Conservation (phyloP, 1,284 basidiomycete species). For the Pyrrhoderma lamaoense region DNA sequence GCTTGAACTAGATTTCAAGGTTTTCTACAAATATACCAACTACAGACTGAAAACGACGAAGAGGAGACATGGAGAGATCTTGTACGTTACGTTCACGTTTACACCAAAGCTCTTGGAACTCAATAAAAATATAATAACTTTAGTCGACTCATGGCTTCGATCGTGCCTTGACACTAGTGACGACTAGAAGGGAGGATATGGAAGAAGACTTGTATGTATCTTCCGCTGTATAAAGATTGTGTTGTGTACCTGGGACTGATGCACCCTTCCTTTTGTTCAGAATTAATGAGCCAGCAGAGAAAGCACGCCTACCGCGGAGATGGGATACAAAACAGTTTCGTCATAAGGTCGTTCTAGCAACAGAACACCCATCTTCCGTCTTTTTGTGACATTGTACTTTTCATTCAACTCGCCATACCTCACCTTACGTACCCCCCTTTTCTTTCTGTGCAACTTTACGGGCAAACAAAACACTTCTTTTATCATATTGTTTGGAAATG, state of each 20-base stretch:
- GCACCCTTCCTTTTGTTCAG: too few species aligned
- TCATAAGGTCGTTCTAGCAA: too few species aligned
- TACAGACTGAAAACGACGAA: constrained; percentile 75
- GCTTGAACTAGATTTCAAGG: constrained; percentile 53
- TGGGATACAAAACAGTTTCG: too few species aligned
- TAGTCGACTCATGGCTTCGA: constrained; percentile 72
- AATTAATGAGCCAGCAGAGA: constrained; percentile 4
- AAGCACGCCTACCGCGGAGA: constrained; percentile 2
- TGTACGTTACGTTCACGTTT: constrained; percentile 33
- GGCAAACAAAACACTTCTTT: too few species aligned
- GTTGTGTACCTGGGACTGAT: too few species aligned
- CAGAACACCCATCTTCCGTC: too few species aligned
- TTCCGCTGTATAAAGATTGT: too few species aligned
- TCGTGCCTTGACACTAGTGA: constrained; percentile 51
- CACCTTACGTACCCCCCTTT: too few species aligned
- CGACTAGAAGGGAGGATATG: constrained; percentile 49
- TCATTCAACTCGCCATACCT: too few species aligned
- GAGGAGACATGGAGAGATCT: constrained; percentile 78
- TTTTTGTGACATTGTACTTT: too few species aligned
- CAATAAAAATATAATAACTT: constrained; percentile 13
- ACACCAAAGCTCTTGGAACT: constrained; percentile 1
- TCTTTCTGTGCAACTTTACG: too few species aligned
- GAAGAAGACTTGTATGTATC: constrained; percentile 18
- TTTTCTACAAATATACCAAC: constrained; percentile 71
- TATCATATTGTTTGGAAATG: too few species aligned